phyloP scores from a whole-genome alignment of 768 basidiomycete species.

The Gloeostereum incarnatum region DNA sequence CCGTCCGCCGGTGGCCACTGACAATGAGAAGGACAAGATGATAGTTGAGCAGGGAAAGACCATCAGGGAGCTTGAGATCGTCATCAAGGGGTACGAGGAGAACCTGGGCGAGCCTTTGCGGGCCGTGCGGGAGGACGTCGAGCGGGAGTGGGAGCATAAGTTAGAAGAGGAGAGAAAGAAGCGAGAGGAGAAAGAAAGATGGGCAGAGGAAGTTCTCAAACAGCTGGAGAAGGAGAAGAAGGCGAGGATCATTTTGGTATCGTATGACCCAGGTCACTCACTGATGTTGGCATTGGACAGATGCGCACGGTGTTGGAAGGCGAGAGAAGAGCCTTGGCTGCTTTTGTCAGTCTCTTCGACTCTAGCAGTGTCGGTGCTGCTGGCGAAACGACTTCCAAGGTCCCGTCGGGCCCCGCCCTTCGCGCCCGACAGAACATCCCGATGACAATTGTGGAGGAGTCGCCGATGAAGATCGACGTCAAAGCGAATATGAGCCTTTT shows the following conservation, averaged over 20 bases:
- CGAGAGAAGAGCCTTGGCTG: slow-evolving; percentile 66
- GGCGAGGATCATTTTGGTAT: slow-evolving; percentile 22
- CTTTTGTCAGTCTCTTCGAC: slow-evolving; percentile 81
- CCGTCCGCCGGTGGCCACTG: slow-evolving; percentile 30
- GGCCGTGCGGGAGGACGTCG: slow-evolving; percentile 62
- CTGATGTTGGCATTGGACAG: slow-evolving; percentile 19
- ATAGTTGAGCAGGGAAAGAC: slow-evolving; percentile 67
- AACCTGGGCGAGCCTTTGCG: slow-evolving; percentile 62
- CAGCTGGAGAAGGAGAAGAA: slow-evolving; percentile 76
- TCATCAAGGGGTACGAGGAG: slow-evolving; percentile 62
- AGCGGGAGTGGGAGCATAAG: slow-evolving; percentile 59
- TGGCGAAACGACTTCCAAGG: slow-evolving; percentile 10
- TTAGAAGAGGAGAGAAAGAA: slow-evolving; percentile 48
- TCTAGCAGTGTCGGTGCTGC: slow-evolving; percentile 40
- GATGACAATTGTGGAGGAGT: slow-evolving; percentile 9
- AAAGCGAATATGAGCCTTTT: slow-evolving; percentile 40
- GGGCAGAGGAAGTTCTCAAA: slow-evolving; percentile 67
- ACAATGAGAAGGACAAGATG: slow-evolving; percentile 53
- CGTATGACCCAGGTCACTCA: neutral
- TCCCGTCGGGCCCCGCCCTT: slow-evolving; percentile 18
- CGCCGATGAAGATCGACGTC: slow-evolving; percentile 11
- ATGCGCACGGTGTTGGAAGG: slow-evolving; percentile 58
- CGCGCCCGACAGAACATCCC: slow-evolving; percentile 27
- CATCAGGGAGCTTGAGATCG: slow-evolving; percentile 70
- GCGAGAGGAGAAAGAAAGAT: slow-evolving; percentile 62